Conservation (phyloP, 768 basidiomycete species). For the Suillus cothurnatus region DNA sequence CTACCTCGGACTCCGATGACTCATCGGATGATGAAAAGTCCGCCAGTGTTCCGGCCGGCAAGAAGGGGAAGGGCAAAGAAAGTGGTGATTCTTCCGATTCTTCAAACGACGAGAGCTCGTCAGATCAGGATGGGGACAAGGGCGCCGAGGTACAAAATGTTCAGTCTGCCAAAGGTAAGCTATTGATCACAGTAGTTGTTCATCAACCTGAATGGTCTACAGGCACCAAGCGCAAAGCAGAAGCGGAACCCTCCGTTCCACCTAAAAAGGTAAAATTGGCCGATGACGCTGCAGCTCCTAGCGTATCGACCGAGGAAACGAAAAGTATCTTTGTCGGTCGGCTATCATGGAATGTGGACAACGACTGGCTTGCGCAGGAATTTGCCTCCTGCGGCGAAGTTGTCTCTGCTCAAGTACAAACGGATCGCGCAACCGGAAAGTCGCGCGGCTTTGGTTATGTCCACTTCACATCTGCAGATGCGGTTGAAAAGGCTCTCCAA, state of each 20-base stretch:
- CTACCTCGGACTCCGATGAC: constrained; percentile 16
- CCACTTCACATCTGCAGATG: constrained; percentile 67
- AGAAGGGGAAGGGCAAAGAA: constrained; percentile 6
- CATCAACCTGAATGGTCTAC: constrained; percentile 10
- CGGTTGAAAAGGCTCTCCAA: constrained; percentile 78
- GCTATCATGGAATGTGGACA: constrained; percentile 96
- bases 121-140: constrained; percentile 27
- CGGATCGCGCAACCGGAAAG: constrained; percentile 78
- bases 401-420: constrained; percentile 84
- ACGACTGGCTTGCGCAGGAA: constrained; percentile 91
- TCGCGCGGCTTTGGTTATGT: constrained; percentile 89
- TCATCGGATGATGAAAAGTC: constrained; percentile 20
- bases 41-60: not conserved
- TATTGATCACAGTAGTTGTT: constrained; percentile 5
- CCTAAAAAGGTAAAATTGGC: constrained; percentile 84
- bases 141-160: constrained; percentile 65
- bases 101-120: constrained; percentile 34
- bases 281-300: constrained; percentile 45
- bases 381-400: constrained; percentile 90
- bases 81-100: constrained; percentile 8
- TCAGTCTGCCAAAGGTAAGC: constrained; percentile 42
- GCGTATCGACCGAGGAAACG: constrained; percentile 44
- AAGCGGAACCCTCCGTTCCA: constrained; percentile 55
- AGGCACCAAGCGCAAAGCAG: constrained; percentile 80
- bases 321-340: constrained; percentile 89